These are phyloP conservation scores for Mrakia blollopis DNA, from an alignment of 768 basidiomycete species.

Conservation along the genomic window DNA sequence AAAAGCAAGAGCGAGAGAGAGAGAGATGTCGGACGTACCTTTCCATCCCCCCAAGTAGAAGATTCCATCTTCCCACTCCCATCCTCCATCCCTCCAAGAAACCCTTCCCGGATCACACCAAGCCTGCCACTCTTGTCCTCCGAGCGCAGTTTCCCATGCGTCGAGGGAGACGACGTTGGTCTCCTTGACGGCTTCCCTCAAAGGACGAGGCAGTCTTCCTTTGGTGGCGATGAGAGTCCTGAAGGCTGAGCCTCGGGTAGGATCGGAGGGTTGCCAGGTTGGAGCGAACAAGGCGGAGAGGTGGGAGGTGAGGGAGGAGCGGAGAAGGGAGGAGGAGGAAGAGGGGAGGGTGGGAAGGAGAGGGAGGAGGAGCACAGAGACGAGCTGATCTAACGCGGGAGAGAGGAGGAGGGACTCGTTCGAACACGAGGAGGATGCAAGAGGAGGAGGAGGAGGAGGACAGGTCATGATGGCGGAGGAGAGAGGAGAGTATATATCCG, in stretches of 20 bases:
- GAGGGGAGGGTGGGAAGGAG: not conserved
- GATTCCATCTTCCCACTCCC: constrained; percentile 43
- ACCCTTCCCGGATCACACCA: constrained; percentile 46
- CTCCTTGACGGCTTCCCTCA: constrained; percentile 37
- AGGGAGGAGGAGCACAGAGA: constrained; percentile 21
- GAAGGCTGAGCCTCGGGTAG: constrained; percentile 40
- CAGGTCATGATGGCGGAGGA: not conserved
- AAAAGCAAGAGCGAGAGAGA: not conserved
- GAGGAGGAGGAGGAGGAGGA: not conserved
- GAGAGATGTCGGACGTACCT: constrained; percentile 4
- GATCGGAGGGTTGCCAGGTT: constrained; percentile 40
- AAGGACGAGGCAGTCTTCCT: constrained; percentile 35
- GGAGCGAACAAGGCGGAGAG: constrained; percentile 28
- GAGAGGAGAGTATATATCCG: not conserved
- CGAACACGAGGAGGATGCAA: not conserved
- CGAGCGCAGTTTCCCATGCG: constrained; percentile 39
- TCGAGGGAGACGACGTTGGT: constrained; percentile 34
- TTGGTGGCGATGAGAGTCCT: constrained; percentile 41
- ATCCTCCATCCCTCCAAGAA: constrained; percentile 42
- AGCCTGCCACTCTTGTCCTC: constrained; percentile 43
- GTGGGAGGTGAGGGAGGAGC: not conserved
- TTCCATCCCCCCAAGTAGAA: constrained; percentile 34
- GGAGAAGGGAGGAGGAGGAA: not conserved
- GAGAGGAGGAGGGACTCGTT: not conserved
- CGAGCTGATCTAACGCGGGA: constrained; percentile 9